Percentiles rank a stretch among this genome's conserved stretches.
These are phyloP conservation scores for Eucalyptus regnans DNA, from an alignment of 345 rosid genomes.

Conservation along the genomic window DNA sequence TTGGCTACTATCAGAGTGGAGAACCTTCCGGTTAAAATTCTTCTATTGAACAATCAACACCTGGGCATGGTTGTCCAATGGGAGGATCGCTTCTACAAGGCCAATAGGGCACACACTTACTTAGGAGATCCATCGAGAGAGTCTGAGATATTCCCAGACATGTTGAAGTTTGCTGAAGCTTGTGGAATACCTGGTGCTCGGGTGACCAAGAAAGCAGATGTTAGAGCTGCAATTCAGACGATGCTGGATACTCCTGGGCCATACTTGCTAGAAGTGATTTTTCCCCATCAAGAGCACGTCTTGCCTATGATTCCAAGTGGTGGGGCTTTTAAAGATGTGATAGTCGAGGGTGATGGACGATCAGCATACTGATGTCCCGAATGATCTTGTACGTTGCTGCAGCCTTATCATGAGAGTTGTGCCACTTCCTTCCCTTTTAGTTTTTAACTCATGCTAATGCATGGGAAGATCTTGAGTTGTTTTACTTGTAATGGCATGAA, in stretches of 20 bases:
- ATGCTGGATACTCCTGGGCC: constrained; percentile 97
- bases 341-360: constrained; percentile 94
- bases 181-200: constrained; percentile 87
- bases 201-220: constrained; percentile 53
- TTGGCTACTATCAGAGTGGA: constrained; percentile 80
- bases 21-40: constrained; percentile 75
- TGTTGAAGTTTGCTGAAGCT: constrained; percentile 79
- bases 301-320: constrained; percentile 97
- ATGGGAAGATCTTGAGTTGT: not conserved
- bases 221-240: constrained; percentile 64
- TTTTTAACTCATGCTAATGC: not conserved
- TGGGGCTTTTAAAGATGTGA: constrained; percentile 80
- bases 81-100: constrained; percentile 94
- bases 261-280: constrained; percentile 74
- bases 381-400: not conserved
- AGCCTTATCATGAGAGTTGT: not conserved
- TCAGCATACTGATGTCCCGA: constrained; percentile 12
- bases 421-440: not conserved
- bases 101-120: constrained; percentile 86
- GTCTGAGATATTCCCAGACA: constrained; percentile 72
- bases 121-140: constrained; percentile 71
- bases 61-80: constrained; percentile 95
- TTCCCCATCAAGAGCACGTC: constrained; percentile 97
- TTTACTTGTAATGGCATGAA: not conserved
- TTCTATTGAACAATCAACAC: constrained; percentile 84